phyloP scores from a whole-genome alignment of 2,329 filamentous ascomycete genomes.

The Pyrenochaeta sp. region DNA sequence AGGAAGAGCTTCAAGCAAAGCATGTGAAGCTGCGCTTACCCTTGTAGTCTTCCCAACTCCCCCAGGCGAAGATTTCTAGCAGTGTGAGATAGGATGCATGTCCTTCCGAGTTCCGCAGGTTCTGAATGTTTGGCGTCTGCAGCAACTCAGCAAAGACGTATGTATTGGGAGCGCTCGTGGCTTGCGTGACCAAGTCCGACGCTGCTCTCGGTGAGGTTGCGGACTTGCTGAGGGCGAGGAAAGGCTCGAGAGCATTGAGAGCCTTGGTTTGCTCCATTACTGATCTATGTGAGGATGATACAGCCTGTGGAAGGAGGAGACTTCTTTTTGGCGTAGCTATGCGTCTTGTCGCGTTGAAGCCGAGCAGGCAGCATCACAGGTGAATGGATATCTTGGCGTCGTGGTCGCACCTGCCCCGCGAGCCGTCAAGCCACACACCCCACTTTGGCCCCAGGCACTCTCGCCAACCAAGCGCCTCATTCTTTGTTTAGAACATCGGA shows the following conservation, averaged over 20 bases:
- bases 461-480: background rate
- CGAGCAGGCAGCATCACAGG: constrained; percentile 19
- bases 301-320: background rate
- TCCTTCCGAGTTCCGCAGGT: constrained; percentile 70
- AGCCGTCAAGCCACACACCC: constrained; percentile 11
- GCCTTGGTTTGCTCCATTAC: constrained; percentile 76
- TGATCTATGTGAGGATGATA: background rate
- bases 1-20: background rate
- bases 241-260: constrained; percentile 77
- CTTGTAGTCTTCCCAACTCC: constrained; percentile 83
- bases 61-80: constrained; percentile 90
- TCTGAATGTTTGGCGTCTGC: constrained; percentile 78
- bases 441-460: background rate
- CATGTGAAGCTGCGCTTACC: constrained; percentile 48
- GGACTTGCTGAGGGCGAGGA: constrained; percentile 85
- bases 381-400: constrained; percentile 22
- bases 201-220: constrained; percentile 84
- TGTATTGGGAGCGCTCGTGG: constrained; percentile 87
- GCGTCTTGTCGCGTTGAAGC: constrained; percentile 6
- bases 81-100: constrained; percentile 71
- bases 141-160: constrained; percentile 97
- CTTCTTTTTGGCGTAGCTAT: background rate
- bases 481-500: constrained; percentile 2
- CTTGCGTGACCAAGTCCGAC: constrained; percentile 84
- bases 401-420: constrained; percentile 29